phyloP scores from a whole-genome alignment of 768 basidiomycete species.

The Chalciporus sphaerocephalus region DNA sequence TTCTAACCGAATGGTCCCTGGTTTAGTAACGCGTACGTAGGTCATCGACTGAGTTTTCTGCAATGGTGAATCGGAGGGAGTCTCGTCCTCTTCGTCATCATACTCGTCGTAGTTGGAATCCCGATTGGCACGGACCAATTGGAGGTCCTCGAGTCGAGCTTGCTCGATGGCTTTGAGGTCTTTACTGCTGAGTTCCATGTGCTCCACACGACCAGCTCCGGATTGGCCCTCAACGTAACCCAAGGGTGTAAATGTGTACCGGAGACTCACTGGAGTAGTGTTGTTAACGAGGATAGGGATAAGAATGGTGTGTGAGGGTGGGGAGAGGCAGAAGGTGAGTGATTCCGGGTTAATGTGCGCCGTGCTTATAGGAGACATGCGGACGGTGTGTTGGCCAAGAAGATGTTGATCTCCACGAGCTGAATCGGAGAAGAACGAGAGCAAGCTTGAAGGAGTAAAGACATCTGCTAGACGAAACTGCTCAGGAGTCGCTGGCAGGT shows the following conservation, averaged over 20 bases:
- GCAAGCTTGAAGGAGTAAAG: slow-evolving; percentile 47
- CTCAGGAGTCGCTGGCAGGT: slow-evolving; percentile 42
- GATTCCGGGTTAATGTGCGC: slow-evolving; percentile 80
- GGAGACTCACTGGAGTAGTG: slow-evolving; percentile 66
- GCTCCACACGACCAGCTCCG: slow-evolving; percentile 45
- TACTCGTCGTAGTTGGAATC: slow-evolving; percentile 59
- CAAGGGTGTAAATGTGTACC: slow-evolving; percentile 71
- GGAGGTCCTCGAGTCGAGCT: slow-evolving; percentile 48
- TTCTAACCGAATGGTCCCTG: slow-evolving; percentile 73
- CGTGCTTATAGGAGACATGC: slow-evolving; percentile 90
- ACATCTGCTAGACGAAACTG: slow-evolving; percentile 47
- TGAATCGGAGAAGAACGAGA: slow-evolving; percentile 38
- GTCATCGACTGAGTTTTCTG: slow-evolving; percentile 72
- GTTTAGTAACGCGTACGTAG: slow-evolving; percentile 67
- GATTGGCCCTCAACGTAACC: slow-evolving; percentile 40
- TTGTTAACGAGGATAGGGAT: slow-evolving; percentile 89
- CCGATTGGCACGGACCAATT: slow-evolving; percentile 37
- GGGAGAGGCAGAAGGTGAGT: slow-evolving; percentile 69
- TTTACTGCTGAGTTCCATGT: slow-evolving; percentile 52
- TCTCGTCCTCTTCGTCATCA: slow-evolving; percentile 42
- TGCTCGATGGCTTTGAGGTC: slow-evolving; percentile 69
- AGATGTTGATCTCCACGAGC: slow-evolving; percentile 52
- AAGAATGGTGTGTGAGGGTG: slow-evolving; percentile 50
- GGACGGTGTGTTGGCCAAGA: slow-evolving; percentile 85
- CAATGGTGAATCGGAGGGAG: slow-evolving; percentile 41